These are phyloP conservation scores for Tephrocybe sp. DNA, from an alignment of 768 basidiomycete species.

Conservation along the genomic window DNA sequence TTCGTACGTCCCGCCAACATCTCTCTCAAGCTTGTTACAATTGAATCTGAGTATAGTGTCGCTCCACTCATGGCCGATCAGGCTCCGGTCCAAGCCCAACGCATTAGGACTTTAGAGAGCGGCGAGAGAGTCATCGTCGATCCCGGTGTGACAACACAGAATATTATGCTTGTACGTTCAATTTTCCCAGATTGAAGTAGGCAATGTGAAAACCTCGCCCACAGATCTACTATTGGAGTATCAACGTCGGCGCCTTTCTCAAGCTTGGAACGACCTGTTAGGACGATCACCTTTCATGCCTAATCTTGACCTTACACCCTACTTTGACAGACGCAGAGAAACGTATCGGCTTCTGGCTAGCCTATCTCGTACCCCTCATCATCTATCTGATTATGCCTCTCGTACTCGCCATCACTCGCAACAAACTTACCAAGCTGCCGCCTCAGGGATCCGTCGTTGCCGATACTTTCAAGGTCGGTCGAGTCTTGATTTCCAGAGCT, in stretches of 20 bases:
- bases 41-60: conserved; percentile 4
- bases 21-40: not conserved
- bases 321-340: conserved; percentile 14
- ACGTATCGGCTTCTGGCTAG: conserved; percentile 24
- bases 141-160: conserved; percentile 17
- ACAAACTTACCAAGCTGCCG: conserved; percentile 26
- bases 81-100: conserved; percentile 10
- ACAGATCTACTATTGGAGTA: conserved; percentile 17
- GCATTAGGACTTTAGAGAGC: conserved; percentile 9
- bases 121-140: conserved; percentile 18
- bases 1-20: conserved; percentile 6
- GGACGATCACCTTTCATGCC: not conserved
- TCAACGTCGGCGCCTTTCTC: conserved; percentile 17
- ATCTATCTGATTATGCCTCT: conserved; percentile 31
- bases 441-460: conserved; percentile 34
- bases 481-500: conserved; percentile 13
- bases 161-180: conserved; percentile 15
- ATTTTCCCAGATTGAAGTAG: not conserved
- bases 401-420: conserved; percentile 25
- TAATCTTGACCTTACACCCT: not conserved
- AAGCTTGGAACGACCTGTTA: conserved; percentile 15
- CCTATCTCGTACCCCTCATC: conserved; percentile 22
- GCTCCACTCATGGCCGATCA: conserved; percentile 19
- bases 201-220: not conserved
- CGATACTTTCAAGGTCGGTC: conserved; percentile 23